phyloP scores from a whole-genome alignment of 2,329 filamentous ascomycete species.

The Paracamarosporium sp. region DNA sequence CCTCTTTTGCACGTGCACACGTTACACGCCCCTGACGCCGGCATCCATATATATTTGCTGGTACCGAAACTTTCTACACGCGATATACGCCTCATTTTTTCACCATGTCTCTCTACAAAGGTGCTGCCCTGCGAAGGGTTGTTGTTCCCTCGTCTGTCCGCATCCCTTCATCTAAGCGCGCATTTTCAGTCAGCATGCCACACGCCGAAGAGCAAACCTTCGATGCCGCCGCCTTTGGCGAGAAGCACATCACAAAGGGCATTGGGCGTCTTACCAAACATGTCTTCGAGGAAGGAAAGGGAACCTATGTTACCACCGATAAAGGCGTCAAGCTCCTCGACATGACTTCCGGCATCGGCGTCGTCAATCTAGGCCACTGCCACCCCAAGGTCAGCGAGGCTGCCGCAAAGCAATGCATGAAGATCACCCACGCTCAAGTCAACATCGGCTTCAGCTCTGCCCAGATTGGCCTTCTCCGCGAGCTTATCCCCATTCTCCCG shows the following conservation, averaged over 20 bases:
- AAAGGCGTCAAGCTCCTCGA: slow-evolving; percentile 40
- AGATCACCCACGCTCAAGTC: slow-evolving; percentile 38
- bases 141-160: neutral
- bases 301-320: slow-evolving; percentile 37
- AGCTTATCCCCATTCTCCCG: slow-evolving; percentile 36
- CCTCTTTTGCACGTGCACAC: neutral
- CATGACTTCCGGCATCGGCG: slow-evolving; percentile 36
- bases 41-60: slow-evolving; percentile 1
- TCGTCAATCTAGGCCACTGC: slow-evolving; percentile 38
- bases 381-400: slow-evolving; percentile 39
- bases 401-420: slow-evolving; percentile 36
- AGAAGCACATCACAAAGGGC: slow-evolving; percentile 38
- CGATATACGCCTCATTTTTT: slow-evolving; percentile 1
- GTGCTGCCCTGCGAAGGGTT: neutral
- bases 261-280: slow-evolving; percentile 39
- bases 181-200: slow-evolving; percentile 5
- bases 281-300: slow-evolving; percentile 38
- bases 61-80: neutral
- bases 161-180: neutral
- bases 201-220: slow-evolving; percentile 14
- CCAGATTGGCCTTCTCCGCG: slow-evolving; percentile 34
- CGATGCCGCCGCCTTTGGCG: slow-evolving; percentile 33
- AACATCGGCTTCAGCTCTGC: slow-evolving; percentile 39
- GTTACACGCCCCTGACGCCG: slow-evolving; percentile 4
- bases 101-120: slow-evolving; percentile 4